Evolutionary conservation across 139 green algal genomes (phyloP).

Genomic region (Zygnema circumcarinatum): DNA sequence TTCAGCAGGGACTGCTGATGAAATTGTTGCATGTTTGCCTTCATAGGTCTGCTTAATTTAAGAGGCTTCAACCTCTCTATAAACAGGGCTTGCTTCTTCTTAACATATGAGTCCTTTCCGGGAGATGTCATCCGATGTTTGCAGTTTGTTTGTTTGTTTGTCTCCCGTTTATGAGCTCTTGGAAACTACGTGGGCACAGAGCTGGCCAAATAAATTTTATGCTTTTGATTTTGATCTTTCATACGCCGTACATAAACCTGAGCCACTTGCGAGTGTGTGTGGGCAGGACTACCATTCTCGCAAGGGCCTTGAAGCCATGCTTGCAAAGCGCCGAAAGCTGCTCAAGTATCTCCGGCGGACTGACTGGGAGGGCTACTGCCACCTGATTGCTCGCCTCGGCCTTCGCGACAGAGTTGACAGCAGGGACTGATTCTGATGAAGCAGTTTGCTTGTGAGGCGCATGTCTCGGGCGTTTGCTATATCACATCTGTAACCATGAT

Average conservation of each 20-base stretch:
- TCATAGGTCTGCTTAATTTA: not conserved
- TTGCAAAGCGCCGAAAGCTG: conserved; percentile 30
- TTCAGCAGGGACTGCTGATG: not conserved
- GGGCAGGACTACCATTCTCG: conserved; percentile 40
- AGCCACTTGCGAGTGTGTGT: too few relatives aligned
- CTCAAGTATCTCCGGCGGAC: conserved; percentile 42
- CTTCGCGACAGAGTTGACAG: conserved; percentile 23
- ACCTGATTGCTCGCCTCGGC: conserved; percentile 41
- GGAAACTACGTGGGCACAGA: too few relatives aligned
- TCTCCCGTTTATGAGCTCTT: too few relatives aligned
- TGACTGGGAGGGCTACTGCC: conserved; percentile 30
- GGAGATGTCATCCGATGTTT: too few relatives aligned
- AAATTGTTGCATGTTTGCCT: not conserved
- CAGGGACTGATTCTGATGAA: not conserved
- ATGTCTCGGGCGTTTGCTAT: not conserved
- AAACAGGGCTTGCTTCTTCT: too few relatives aligned
- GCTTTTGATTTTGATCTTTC: too few relatives aligned
- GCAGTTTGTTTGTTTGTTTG: too few relatives aligned
- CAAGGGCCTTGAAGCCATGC: conserved; percentile 50
- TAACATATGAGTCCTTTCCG: too few relatives aligned
- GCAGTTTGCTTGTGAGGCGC: not conserved
- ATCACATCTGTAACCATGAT: not conserved
- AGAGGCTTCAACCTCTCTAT: too few relatives aligned
- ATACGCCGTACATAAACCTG: too few relatives aligned
- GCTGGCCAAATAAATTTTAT: too few relatives aligned